Conservation (phyloP, 2,329 filamentous ascomycete genomes). For the Leptosphaerulina australis region DNA sequence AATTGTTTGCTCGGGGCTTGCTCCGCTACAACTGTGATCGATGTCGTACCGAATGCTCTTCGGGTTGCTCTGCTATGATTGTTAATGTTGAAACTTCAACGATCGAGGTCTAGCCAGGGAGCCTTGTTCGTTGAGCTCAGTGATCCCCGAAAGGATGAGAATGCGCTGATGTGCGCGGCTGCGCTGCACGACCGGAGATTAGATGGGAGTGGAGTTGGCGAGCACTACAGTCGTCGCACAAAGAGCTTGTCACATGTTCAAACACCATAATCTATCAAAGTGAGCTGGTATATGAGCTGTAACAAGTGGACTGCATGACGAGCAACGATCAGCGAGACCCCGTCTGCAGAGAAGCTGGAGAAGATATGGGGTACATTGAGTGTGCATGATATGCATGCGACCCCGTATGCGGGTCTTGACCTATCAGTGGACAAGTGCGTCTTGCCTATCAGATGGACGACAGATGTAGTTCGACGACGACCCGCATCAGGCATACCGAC, state of each 20-base stretch:
- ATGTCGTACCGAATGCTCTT: no score
- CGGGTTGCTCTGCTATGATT: background rate
- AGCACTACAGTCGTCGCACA: background rate
- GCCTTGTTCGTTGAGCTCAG: slow-evolving; percentile 4
- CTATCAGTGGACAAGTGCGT: background rate
- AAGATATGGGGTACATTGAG: slow-evolving; percentile 2
- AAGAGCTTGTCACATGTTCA: background rate
- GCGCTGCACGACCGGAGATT: slow-evolving; percentile 6
- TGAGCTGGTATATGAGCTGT: background rate
- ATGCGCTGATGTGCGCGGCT: slow-evolving; percentile 3
- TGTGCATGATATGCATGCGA: background rate
- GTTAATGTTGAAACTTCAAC: background rate
- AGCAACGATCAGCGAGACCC: slow-evolving; percentile 4
- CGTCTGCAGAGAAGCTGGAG: background rate
- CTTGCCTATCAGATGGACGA: background rate
- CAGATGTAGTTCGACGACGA: background rate
- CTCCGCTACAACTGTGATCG: no score
- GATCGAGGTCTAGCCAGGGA: background rate
- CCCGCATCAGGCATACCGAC: background rate
- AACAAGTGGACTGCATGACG: background rate
- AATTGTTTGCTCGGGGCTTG: no score
- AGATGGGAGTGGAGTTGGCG: background rate
- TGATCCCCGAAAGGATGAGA: slow-evolving; percentile 1
- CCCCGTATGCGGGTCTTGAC: background rate
- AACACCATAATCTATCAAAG: background rate